Evolutionary conservation across 495 filamentous ascomycete species (phyloP), one percentile per base, ranked within the genome.

Genomic region (Penicillium antarcticum): DNA sequence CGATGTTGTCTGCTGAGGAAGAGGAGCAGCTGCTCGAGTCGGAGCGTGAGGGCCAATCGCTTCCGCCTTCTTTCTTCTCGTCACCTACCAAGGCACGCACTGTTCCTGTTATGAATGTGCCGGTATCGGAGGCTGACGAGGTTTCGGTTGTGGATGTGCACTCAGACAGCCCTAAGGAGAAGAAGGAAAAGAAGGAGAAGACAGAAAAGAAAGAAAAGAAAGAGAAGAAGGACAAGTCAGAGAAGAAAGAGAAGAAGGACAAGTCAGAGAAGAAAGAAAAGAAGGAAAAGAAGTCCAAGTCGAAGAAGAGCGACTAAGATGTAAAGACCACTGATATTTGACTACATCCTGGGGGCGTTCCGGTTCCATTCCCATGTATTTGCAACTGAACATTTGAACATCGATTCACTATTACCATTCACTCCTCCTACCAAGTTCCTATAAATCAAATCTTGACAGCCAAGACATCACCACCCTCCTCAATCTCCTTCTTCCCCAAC

Each of bases 401-500:
- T 19, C 24, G 24, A 53, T 52, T 33, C 31, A 51, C 7, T 17
- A 45, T 13, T 11, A 13, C n/a, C 14, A 8, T 2, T 19, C 13
- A 0, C 12, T 17, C 11, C 43, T 11, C 2, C 23, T 35, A 13
- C 14, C 21, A 5, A 19, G 3, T 31, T 14, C 5, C 26, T 46
- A 1, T 65, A 67, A n/a, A 24, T 43, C 26, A 53, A 0, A 45
- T 9, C 10, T 40, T 43, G 31, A 88, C 63, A 53, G 73, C 69
- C 65, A 95, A 65, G 26, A 96, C 78, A 75, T 96, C 87, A 38
- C 88, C 65, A 0, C 90, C 92, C 23, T 67, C 76, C 65, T 85
- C 50, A 42, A 98, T 75, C 63, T 96, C 80, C 53, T 74, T 78
- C 82, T 95, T 95, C 18, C 69, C 78, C 1, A 88, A 86, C 91